Evolutionary conservation across 148 eudicot species (phyloP).

Genomic region (Diospyros kaki): DNA sequence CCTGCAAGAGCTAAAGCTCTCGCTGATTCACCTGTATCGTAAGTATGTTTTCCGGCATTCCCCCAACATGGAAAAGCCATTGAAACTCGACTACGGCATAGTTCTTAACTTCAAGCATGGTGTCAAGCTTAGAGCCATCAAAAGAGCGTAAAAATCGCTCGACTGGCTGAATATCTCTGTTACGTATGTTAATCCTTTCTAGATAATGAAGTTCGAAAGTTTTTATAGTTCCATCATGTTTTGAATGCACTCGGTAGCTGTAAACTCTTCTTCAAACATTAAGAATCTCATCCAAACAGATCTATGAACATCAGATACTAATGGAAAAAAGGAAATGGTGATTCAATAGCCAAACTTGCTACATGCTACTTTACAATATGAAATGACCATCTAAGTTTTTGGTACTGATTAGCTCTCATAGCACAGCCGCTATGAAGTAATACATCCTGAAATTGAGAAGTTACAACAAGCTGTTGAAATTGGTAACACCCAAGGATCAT

Average conservation of each 20-base stretch:
- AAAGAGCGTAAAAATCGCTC: constrained; percentile 20
- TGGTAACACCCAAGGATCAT: constrained; percentile 12
- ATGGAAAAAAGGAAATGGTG: not conserved
- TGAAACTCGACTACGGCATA: constrained; percentile 70
- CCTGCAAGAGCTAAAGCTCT: constrained; percentile 76
- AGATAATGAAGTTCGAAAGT: too few relatives aligned
- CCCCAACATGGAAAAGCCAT: constrained; percentile 72
- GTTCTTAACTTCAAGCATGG: constrained; percentile 80
- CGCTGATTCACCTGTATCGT: constrained; percentile 65
- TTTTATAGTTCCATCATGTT: too few relatives aligned
- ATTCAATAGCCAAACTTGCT: constrained; percentile 12
- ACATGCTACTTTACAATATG: constrained; percentile 21
- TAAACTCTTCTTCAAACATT: too few relatives aligned
- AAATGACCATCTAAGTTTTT: not conserved
- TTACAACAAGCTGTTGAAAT: constrained; percentile 69
- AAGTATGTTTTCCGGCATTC: constrained; percentile 71
- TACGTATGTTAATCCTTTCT: too few relatives aligned
- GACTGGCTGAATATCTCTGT: not conserved
- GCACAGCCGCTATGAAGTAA: not conserved
- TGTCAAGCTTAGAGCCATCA: constrained; percentile 64
- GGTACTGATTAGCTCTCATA: constrained; percentile 14
- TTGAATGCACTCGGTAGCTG: too few relatives aligned
- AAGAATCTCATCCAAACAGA: too few relatives aligned
- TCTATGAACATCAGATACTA: not conserved
- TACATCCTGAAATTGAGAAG: not conserved